Percentiles rank a stretch among this genome's conserved stretches.
Conservation (phyloP, 305 asterid species). For the Rubia peregrina region DNA sequence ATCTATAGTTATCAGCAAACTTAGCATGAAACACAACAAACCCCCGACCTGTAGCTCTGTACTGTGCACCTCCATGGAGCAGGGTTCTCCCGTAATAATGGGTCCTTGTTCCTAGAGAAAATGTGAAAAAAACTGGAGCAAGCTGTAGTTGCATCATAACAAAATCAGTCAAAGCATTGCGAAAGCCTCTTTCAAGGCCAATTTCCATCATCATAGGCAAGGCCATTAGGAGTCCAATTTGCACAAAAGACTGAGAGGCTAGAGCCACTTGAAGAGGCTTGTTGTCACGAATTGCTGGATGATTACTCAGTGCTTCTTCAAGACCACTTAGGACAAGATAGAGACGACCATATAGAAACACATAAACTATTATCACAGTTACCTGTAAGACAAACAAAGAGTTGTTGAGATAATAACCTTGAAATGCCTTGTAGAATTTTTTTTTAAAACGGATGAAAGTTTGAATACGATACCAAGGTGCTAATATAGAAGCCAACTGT, state of each 20-base stretch:
- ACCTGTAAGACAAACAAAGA: conserved; percentile 46
- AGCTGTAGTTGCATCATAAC: conserved; percentile 92
- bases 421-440: too few relatives aligned
- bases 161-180: conserved; percentile 78
- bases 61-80: conserved; percentile 95
- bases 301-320: conserved; percentile 55
- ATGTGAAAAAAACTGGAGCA: conserved; percentile 93
- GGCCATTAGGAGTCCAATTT: conserved; percentile 90
- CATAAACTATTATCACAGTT: conserved; percentile 74
- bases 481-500: conserved; percentile 90
- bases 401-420: conserved; percentile 16
- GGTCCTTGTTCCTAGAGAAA: conserved; percentile 87
- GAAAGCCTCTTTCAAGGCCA: conserved; percentile 92
- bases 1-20: conserved; percentile 81
- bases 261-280: conserved; percentile 97
- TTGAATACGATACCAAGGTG: conserved; percentile 54
- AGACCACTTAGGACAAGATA: conserved; percentile 94
- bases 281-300: conserved; percentile 85
- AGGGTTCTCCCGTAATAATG: conserved; percentile 89
- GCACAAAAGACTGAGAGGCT: conserved; percentile 95
- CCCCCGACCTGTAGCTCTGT: conserved; percentile 94
- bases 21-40: conserved; percentile 94
- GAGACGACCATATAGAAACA: conserved; percentile 92
- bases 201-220: conserved; percentile 99
- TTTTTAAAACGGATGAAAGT: conserved; percentile 10